A percentile compares a stretch with the other conserved stretches of the same genome.
Evolutionary conservation across 805 yeast species (phyloP).

Genomic region (Myxozyma kluyveri): DNA sequence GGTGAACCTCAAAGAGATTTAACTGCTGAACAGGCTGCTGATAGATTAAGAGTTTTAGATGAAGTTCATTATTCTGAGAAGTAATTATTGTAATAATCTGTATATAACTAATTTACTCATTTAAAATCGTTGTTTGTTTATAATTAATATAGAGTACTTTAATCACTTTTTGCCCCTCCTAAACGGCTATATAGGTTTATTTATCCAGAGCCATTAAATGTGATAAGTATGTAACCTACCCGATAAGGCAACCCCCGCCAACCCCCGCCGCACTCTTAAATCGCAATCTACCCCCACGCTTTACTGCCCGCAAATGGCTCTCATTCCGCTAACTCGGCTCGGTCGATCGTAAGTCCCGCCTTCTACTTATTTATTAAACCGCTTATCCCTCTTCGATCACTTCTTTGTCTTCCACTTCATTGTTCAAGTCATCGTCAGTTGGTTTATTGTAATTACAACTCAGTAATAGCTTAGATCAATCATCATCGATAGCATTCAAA

Average conservation of each 20-base stretch:
- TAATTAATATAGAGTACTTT: too few species aligned
- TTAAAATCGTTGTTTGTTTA: background rate
- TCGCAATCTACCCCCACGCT: too few species aligned
- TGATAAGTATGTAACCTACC: too few species aligned
- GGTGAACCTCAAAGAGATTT: slow-evolving; percentile 71
- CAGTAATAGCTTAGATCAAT: background rate
- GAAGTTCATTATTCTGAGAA: slow-evolving; percentile 19
- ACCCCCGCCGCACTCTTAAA: too few species aligned
- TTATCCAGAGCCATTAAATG: too few species aligned
- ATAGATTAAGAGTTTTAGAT: slow-evolving; percentile 41
- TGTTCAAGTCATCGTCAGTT: background rate
- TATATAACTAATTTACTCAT: background rate
- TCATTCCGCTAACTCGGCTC: too few species aligned
- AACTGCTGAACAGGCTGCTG: slow-evolving; percentile 67
- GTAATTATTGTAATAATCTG: background rate
- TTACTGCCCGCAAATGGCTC: too few species aligned
- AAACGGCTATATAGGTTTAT: too few species aligned
- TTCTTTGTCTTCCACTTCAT: background rate
- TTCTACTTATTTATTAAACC: too few species aligned
- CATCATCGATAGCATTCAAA: background rate
- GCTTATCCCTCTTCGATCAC: background rate
- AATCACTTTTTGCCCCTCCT: too few species aligned
- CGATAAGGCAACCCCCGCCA: too few species aligned
- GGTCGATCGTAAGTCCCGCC: too few species aligned
- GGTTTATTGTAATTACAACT: background rate